phyloP scores from a whole-genome alignment of 257 asterid species.

The Fraxinus americana region DNA sequence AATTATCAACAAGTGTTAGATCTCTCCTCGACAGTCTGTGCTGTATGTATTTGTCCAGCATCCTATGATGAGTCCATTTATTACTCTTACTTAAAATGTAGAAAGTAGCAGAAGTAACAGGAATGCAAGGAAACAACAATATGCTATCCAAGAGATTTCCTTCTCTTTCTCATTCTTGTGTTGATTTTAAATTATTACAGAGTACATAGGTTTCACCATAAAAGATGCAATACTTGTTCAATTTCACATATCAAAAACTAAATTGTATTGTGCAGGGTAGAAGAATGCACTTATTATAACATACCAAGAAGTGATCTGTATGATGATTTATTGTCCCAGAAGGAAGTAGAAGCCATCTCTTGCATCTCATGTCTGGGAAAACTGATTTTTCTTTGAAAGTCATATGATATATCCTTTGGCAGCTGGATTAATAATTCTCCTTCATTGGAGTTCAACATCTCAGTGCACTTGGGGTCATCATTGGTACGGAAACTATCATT shows the following conservation, averaged over 20 bases:
- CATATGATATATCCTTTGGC: constrained; percentile 45
- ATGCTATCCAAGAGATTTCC: neutral
- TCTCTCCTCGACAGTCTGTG: neutral
- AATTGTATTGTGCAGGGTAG: neutral
- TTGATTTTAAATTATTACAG: neutral
- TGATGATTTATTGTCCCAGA: constrained; percentile 38
- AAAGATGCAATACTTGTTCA: neutral
- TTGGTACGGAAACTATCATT: constrained; percentile 56
- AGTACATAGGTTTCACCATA: neutral
- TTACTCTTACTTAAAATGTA: neutral
- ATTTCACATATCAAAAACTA: neutral
- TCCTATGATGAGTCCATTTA: too few species aligned
- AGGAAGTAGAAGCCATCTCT: constrained; percentile 37
- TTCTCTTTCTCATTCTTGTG: neutral
- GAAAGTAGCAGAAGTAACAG: neutral
- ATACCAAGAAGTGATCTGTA: constrained; percentile 58
- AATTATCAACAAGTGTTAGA: neutral
- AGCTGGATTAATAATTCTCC: constrained; percentile 31
- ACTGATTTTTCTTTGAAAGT: constrained; percentile 83
- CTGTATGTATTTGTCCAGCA: too few species aligned
- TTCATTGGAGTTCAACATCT: constrained; percentile 33
- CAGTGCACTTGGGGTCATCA: constrained; percentile 35
- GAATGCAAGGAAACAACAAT: neutral
- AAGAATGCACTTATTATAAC: constrained; percentile 10
- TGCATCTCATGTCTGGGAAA: constrained; percentile 62